Conservation (phyloP, 805 yeast genomes). For the Priceomyces carsonii region DNA sequence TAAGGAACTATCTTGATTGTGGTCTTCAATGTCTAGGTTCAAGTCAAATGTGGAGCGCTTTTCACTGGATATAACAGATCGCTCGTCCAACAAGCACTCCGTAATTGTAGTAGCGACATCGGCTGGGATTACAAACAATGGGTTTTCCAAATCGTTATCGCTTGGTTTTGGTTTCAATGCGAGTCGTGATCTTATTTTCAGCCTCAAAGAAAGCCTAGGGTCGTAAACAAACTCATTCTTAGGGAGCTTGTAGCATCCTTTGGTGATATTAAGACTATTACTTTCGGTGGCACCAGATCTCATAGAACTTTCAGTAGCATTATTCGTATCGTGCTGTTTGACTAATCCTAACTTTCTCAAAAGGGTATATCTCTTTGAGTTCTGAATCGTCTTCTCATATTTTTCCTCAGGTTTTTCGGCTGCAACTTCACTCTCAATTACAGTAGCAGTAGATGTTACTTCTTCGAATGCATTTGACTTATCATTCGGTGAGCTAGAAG, state of each 20-base stretch:
- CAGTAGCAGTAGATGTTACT: not conserved
- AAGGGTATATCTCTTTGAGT: not conserved
- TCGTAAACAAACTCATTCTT: not conserved
- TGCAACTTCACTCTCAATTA: not conserved
- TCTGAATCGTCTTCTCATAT: not conserved
- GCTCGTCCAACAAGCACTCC: constrained; percentile 6
- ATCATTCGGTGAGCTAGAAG: too few relatives aligned
- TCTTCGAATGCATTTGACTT: constrained; percentile 1
- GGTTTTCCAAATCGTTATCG: not conserved
- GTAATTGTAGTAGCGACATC: constrained; percentile 7
- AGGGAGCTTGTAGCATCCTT: not conserved
- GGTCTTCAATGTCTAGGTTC: constrained; percentile 4
- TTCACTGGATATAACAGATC: constrained; percentile 2
- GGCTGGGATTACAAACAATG: constrained; percentile 2
- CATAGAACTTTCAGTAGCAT: not conserved
- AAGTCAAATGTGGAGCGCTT: not conserved
- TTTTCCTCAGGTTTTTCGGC: not conserved
- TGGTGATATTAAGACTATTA: not conserved
- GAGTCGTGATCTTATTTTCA: constrained; percentile 6
- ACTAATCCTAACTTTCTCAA: constrained; percentile 3
- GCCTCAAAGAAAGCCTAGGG: constrained; percentile 4
- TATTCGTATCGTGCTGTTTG: not conserved
- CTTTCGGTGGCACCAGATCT: not conserved
- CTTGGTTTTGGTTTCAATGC: constrained; percentile 5
- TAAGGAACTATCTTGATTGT: constrained; percentile 1